Base-by-base conservation (phyloP, 1,139 yeast genomes). In the Saccharomyces uvarum region DNA sequence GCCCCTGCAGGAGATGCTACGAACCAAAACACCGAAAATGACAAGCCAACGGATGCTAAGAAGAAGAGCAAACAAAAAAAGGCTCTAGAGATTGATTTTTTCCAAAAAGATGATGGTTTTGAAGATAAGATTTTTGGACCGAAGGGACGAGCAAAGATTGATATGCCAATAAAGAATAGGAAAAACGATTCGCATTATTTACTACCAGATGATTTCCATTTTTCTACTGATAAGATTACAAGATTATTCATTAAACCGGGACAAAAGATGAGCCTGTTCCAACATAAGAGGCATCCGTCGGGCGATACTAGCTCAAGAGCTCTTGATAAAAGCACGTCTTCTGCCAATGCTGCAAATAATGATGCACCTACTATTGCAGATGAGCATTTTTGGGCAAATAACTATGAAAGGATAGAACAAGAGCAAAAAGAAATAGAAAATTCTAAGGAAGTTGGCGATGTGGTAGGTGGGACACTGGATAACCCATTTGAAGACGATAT, bases 141-240 rank as follows among this genome's bases (percentile, higher is more conserved):
- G 26, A 74, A 78, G 62, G 73, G 80, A 57, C 68, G 71, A 27
- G 64, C 72, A 0, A 58, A 68, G 8, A 73, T 78, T 19, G 75
- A 74, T 49, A 59, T 81, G 49, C 76, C 84, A 1, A 73, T 73
- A 52, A 67, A 74, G 27, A 76, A 75, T 53, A 72, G 77, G 64
- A 70, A 68, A 16, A 68, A 77, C 2, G 73, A 73, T 0, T 70
- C 73, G 9, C 72, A 73, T 47, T 76, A 82, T 58, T 71, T 82
- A 41, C 70, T 91, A 16, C 97, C 97, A 0, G 86, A 80, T 62
- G 96, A 89, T 68, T 78, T 81, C 56, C 84, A 81, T 59, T 89
- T 87, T 69, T 79, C 85, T 13, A 84, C 96, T 0, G 80, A 81
- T 50, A 78, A 82, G 58, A 77, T 91, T 54, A 80, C 88, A 14